A percentile compares a stretch with the other conserved stretches of the same genome.
Evolutionary conservation across 768 basidiomycete species (phyloP).

Genomic region (Phallus indusiatus): DNA sequence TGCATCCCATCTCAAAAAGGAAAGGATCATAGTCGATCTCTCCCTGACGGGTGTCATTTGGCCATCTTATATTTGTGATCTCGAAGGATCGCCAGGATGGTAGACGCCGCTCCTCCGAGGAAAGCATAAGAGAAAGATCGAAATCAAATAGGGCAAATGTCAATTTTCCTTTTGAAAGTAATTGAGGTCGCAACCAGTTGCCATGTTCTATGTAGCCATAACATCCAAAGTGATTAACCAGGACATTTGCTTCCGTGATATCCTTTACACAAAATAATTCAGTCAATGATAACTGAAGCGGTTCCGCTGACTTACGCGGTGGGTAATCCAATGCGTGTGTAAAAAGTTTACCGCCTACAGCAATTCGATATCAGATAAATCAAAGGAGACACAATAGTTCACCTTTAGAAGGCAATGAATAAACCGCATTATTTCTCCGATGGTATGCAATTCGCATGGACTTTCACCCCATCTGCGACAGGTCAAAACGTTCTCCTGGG

Average conservation of each 20-base stretch:
- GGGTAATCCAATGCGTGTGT: background rate
- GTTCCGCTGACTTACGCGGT: background rate
- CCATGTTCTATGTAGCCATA: background rate
- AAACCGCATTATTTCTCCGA: too few species aligned
- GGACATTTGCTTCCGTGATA: background rate
- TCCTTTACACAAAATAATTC: background rate
- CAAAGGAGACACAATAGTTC: background rate
- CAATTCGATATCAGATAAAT: too few species aligned
- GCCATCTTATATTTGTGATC: background rate
- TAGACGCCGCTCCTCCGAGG: background rate
- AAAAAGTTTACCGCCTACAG: background rate
- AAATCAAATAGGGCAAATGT: background rate
- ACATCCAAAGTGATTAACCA: background rate
- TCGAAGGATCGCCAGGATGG: background rate
- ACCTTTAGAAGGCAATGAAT: slow-evolving; percentile 1
- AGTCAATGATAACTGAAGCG: background rate
- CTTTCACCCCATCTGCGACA: too few species aligned
- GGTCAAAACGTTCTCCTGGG: too few species aligned
- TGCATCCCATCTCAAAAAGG: background rate
- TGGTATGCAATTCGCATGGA: too few species aligned
- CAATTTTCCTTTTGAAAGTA: background rate
- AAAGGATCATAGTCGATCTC: background rate
- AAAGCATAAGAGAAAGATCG: background rate
- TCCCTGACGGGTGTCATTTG: background rate
- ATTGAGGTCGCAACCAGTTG: background rate